phyloP scores from a whole-genome alignment of 1,139 yeast species.

The Arxiozyma bovina region DNA sequence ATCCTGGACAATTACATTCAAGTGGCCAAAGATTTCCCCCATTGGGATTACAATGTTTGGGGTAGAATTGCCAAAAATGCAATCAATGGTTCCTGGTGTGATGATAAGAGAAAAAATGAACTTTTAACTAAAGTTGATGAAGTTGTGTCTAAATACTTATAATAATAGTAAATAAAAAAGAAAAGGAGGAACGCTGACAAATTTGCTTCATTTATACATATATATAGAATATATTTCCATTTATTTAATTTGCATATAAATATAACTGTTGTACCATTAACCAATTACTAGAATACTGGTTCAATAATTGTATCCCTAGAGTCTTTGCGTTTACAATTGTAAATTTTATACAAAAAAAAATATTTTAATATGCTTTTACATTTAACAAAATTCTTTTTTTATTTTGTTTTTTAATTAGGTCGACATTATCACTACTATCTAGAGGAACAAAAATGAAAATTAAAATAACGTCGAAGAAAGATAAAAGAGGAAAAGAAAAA shows the following conservation, averaged over 20 bases:
- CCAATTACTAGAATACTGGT: no score
- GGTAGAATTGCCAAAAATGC: constrained; percentile 47
- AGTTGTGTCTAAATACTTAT: constrained; percentile 40
- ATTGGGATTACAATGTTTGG: constrained; percentile 53
- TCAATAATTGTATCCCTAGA: no score
- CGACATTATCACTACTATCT: no score
- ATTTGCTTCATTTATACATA: no score
- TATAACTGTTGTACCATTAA: not conserved
- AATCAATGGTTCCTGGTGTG: constrained; percentile 66
- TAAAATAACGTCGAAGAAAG: not conserved
- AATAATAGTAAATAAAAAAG: not conserved
- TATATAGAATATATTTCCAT: not conserved
- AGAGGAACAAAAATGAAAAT: no score
- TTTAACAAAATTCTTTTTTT: not conserved
- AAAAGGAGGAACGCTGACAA: no score
- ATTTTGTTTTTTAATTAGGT: no score
- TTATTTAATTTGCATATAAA: not conserved
- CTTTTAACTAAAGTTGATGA: constrained; percentile 38
- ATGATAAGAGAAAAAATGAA: constrained; percentile 41
- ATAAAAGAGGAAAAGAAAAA: not conserved
- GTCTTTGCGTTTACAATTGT: no score
- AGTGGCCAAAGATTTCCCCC: constrained; percentile 52
- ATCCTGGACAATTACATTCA: constrained; percentile 62
- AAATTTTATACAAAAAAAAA: no score
- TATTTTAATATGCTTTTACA: no score